Base-by-base conservation (phyloP, 2,329 filamentous ascomycete species). In the Colletotrichum godetiae region DNA sequence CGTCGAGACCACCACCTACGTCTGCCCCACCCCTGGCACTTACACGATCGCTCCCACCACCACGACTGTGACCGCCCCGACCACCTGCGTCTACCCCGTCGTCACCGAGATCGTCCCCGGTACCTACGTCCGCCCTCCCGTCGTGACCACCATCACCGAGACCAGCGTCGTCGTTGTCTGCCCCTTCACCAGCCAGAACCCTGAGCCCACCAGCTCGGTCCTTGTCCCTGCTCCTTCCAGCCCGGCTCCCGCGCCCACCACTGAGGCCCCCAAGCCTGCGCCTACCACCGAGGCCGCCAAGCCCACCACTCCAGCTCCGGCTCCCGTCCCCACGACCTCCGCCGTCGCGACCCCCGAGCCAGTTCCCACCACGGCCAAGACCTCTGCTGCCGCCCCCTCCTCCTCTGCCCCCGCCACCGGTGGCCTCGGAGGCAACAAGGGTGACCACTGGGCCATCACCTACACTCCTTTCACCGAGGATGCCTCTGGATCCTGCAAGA, bases 31-130 rank as follows among this genome's bases (percentile, higher is more conserved):
- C 62, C 87, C 92, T 79, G 93, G 93, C 82, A 94, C 92, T 70
- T 95, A 94, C 88, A 94, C 92, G 80, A 91, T 95, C 78, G 91
- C 88, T 76, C 91, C 93, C 70, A 87, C 88, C 80, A 93, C 91
- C 80, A 93, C 91, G 76, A 87, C 91, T 76, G 83, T 86, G 70
- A 81, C 80, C 72, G 83, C 85, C 77, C 86, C 87, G 73, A 88
- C 87, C 63, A 85, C 88, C 76, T 84, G 92, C 69, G 88, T 91
- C 78, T 92, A 92, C 84, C 93, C 93, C 64, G 88, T 88, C 73
- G 88, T 92, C 67, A 90, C 90, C 76, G 89, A 86, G 78, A 91
- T 91, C 83, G 84, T 84, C 73, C 91, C 93, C 64, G 93, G 93
- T 76, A 94, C 91, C 79, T 95, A 95, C 89, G 92, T 91, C 76